Conservation (phyloP, 164 flowering plant species). For the Chloranthus sessilifolius region DNA sequence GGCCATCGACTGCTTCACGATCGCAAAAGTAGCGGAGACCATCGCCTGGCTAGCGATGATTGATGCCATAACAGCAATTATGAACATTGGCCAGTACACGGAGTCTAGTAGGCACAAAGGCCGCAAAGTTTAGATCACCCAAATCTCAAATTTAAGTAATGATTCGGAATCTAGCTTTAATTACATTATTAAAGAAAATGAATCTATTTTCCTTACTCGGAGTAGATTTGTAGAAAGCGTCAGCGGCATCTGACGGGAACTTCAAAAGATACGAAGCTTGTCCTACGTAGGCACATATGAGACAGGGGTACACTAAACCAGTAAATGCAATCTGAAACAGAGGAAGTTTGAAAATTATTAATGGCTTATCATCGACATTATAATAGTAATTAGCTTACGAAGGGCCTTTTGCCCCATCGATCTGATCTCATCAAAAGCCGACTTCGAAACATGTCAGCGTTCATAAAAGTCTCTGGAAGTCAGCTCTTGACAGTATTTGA, state of each 20-base stretch:
- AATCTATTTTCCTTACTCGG: constrained; percentile 6
- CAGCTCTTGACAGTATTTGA: no score
- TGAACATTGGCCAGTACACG: constrained; percentile 23
- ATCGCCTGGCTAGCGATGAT: constrained; percentile 24
- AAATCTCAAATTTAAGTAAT: neutral
- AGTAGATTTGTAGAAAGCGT: constrained; percentile 25
- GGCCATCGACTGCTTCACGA: constrained; percentile 18
- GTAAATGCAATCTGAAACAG: constrained; percentile 18
- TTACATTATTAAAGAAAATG: neutral
- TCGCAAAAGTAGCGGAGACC: constrained; percentile 22
- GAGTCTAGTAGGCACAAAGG: constrained; percentile 3
- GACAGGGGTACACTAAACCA: constrained; percentile 21
- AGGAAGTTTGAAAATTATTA: neutral
- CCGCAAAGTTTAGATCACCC: neutral
- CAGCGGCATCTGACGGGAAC: constrained; percentile 11
- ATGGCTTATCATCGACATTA: neutral
- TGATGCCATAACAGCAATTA: constrained; percentile 13
- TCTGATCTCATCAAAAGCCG: no score
- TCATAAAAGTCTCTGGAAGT: no score
- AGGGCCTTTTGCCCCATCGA: no score
- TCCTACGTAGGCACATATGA: constrained; percentile 19
- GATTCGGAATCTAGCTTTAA: neutral
- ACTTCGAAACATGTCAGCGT: no score
- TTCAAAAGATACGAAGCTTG: constrained; percentile 23
- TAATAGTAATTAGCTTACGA: neutral